A percentile compares a stretch with the other conserved stretches of the same genome.
phyloP scores from a whole-genome alignment of 805 yeast genomes.

The Candida arabinofermentans region DNA sequence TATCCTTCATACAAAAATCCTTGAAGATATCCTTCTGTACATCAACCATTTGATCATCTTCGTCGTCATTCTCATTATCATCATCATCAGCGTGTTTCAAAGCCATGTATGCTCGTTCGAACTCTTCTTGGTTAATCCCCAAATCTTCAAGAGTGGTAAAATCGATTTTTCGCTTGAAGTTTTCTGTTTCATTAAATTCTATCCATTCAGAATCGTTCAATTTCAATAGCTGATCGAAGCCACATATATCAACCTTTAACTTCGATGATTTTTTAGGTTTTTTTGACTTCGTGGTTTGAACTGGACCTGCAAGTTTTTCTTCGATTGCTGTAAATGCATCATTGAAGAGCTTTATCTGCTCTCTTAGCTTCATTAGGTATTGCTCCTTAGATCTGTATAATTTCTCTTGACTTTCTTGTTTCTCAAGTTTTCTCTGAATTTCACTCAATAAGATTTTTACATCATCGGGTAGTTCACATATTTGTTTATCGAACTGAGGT shows the following conservation, averaged over 20 bases:
- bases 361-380: slow-evolving; percentile 32
- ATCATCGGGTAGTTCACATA: slow-evolving; percentile 2
- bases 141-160: slow-evolving; percentile 9
- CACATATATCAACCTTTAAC: slow-evolving; percentile 47
- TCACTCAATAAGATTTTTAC: slow-evolving; percentile 12
- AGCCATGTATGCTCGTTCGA: slow-evolving; percentile 13
- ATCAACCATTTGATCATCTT: slow-evolving; percentile 7
- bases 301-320: slow-evolving; percentile 3
- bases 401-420: slow-evolving; percentile 13
- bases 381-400: slow-evolving; percentile 12
- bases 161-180: slow-evolving; percentile 5
- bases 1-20: slow-evolving; percentile 46
- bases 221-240: slow-evolving; percentile 36
- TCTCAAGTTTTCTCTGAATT: slow-evolving; percentile 18
- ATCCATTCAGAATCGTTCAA: slow-evolving; percentile 22
- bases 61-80: slow-evolving; percentile 10
- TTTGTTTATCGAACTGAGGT: slow-evolving; percentile 36
- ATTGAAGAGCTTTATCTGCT: slow-evolving; percentile 34
- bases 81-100: slow-evolving; percentile 3
- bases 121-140: slow-evolving; percentile 5
- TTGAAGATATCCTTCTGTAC: slow-evolving; percentile 9
- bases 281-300: slow-evolving; percentile 7
- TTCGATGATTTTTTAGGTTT: slow-evolving; percentile 19
- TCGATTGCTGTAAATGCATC: slow-evolving; percentile 29
- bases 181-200: slow-evolving; percentile 12